Evolutionary conservation across 352 stramenopile species (phyloP), one percentile per base, ranked within the genome.

Genomic region (Globisporangium spiculum): DNA sequence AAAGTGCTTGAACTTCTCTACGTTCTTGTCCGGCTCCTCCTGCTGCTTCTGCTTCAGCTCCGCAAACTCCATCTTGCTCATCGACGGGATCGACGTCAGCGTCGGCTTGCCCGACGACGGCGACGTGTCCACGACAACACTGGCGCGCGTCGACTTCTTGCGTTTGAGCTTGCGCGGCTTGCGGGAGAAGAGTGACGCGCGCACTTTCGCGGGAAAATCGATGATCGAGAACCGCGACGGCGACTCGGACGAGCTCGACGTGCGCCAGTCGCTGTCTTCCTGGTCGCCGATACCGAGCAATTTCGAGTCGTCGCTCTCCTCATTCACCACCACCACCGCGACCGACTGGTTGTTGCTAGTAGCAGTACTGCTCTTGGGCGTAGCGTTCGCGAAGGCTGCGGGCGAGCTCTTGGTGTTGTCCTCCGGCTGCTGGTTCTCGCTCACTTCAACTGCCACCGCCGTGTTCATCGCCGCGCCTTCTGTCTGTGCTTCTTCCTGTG

Each of bases 1-100:
- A 48, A 91, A 91, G 20, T 75, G 74, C 52, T 88, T 87, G 75
- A 94, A 94, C 27, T 77, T 85, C 65, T 92, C 83, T 12, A 78
- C 79, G 27, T 81, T 79, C 32, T 89, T 64, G 44, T 81, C 73
- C 0, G 67, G 55, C 30, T 65, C 41, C 56, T 56, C 30, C 53
- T 34, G 20, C 32, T 56, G 63, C 30, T 61, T 32, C 22, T 30
- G 62, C 16, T 27, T 52, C 32, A n/a, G 60, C 50, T 27, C 48
- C 30, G 46, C 24, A 10, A 46, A 41, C 24, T 44, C 26, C 8
- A 32, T 41, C 30, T 60, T 55, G 22, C 69, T 41, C 63, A 75
- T 78, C 63, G 76, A 80, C 41, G 70, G 65, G 10, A 71, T 57
- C 1, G 77, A 83, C 12, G 71, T 76, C 48, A 75, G 74, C 14